phyloP scores from a whole-genome alignment of 805 yeast species.

The Ogataea paradorogensis region DNA sequence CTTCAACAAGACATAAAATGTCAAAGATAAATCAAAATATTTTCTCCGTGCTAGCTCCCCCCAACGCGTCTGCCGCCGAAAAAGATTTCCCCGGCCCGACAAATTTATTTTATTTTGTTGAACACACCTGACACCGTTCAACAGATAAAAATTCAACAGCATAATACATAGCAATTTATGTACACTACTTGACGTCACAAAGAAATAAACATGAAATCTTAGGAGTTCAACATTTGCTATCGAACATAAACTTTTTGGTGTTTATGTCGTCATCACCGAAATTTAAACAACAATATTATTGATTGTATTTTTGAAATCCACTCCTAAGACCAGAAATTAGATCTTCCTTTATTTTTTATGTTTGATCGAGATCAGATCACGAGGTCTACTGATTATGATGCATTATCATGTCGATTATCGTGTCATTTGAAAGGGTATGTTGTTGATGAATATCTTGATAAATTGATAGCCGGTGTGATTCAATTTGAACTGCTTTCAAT shows the following conservation, averaged over 20 bases:
- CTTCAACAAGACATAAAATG: slow-evolving; percentile 11
- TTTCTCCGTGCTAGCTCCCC: slow-evolving; percentile 8
- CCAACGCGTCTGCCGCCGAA: slow-evolving; percentile 6
- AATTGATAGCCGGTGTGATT: slow-evolving; percentile 36
- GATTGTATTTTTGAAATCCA: not conserved
- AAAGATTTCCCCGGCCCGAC: slow-evolving; percentile 8
- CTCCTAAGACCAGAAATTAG: not conserved
- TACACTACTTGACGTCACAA: slow-evolving; percentile 10
- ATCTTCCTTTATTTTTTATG: not conserved
- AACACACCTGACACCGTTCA: slow-evolving; percentile 14
- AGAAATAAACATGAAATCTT: not conserved
- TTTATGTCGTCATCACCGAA: not conserved
- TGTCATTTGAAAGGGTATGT: slow-evolving; percentile 51
- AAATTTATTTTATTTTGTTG: slow-evolving; percentile 11
- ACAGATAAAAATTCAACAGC: slow-evolving; percentile 11
- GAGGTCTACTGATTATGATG: slow-evolving; percentile 60
- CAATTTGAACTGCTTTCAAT: slow-evolving; percentile 38
- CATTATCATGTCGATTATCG: slow-evolving; percentile 60
- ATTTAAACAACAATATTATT: too few species aligned
- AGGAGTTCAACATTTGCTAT: not conserved
- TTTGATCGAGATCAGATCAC: slow-evolving; percentile 22
- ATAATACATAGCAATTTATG: slow-evolving; percentile 5
- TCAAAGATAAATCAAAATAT: slow-evolving; percentile 11
- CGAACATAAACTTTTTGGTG: not conserved
- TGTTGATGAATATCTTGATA: slow-evolving; percentile 36